Base-by-base conservation (phyloP, 2,329 filamentous ascomycete genomes). In the Aureobasidium lini region DNA sequence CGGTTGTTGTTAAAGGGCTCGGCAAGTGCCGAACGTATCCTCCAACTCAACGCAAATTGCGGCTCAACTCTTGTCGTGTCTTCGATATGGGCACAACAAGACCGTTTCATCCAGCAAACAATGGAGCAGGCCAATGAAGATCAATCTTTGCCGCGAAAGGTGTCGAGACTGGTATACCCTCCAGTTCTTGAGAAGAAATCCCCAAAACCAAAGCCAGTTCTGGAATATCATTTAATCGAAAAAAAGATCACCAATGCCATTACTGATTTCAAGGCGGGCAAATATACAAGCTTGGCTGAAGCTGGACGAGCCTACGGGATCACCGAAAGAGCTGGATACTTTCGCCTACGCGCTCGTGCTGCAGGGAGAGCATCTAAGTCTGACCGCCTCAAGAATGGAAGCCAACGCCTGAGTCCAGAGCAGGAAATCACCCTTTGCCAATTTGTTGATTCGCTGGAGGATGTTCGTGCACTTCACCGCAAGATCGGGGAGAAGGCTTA, bases 21-120 rank as follows among this genome's bases (percentile, higher is more conserved):
- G 50, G 50, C 9, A 34, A 7, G 9, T 16, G 2, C 39, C 50
- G 39, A 43, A 54, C 50, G n/a, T 37, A 18, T 23, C n/a, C 15
- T 42, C 8, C 50, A 54, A 43, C 50, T 54, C 50, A 54, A 54
- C 29, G 50, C 50, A 54, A 43, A 42, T 23, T 43, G 39, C 50
- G 29, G 39, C 50, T 54, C 50, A 54, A 54, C 28, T 54, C 29
- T 18, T n/a, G 28, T 43, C n/a, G 49, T 28, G 28, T 32, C 28
- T 54, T 29, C 34, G 15, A 23, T 23, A 46, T 44, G 18, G n/a
- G 46, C n/a, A 56, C n/a, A 56, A 13, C 31, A 36, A 28, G 6
- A 28, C 37, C 31, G 11, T 7, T 9, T n/a, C 1, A 29, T 56
- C 36, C 8, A 11, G 13, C 15, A 29, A n/a, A 28, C 18, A 23